Evolutionary conservation across 352 stramenopile species (phyloP).

Genomic region (Globisporangium sylvaticum): DNA sequence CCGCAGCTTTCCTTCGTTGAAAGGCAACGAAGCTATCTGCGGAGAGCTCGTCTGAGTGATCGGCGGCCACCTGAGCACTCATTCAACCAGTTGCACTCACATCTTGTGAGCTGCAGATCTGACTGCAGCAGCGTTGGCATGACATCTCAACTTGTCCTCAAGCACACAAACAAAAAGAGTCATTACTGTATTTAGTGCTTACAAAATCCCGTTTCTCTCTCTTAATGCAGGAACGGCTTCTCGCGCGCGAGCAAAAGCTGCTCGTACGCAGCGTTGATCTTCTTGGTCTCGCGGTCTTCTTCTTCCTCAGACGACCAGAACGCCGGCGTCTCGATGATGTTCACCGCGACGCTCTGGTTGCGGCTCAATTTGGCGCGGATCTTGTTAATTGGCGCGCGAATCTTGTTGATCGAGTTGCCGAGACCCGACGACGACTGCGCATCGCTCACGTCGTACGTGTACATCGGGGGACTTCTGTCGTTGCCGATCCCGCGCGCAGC

Average conservation of each 20-base stretch:
- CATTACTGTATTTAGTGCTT: too few species aligned
- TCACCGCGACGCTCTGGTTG: conserved; percentile 21
- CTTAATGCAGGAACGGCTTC: not conserved
- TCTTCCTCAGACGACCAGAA: conserved; percentile 5
- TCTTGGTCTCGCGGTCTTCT: conserved; percentile 1
- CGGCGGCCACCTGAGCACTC: too few species aligned
- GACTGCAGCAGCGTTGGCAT: too few species aligned
- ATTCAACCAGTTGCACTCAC: too few species aligned
- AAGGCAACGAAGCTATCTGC: too few species aligned
- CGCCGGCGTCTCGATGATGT: conserved; percentile 21
- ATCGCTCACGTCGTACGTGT: conserved; percentile 14
- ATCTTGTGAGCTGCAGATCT: too few species aligned
- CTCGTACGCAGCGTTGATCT: conserved; percentile 11
- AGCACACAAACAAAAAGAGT: too few species aligned
- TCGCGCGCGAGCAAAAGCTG: conserved; percentile 1
- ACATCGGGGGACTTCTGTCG: not conserved
- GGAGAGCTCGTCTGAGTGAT: too few species aligned
- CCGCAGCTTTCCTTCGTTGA: too few species aligned
- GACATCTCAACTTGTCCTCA: too few species aligned
- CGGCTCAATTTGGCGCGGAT: conserved; percentile 10
- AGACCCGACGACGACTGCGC: not conserved
- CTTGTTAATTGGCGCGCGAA: not conserved
- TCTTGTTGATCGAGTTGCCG: not conserved
- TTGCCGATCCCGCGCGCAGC: not conserved
- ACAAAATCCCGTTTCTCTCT: too few species aligned